These are phyloP conservation scores for Phialophora expanda DNA, from an alignment of 2,329 filamentous ascomycete genomes.

Conservation along the genomic window DNA sequence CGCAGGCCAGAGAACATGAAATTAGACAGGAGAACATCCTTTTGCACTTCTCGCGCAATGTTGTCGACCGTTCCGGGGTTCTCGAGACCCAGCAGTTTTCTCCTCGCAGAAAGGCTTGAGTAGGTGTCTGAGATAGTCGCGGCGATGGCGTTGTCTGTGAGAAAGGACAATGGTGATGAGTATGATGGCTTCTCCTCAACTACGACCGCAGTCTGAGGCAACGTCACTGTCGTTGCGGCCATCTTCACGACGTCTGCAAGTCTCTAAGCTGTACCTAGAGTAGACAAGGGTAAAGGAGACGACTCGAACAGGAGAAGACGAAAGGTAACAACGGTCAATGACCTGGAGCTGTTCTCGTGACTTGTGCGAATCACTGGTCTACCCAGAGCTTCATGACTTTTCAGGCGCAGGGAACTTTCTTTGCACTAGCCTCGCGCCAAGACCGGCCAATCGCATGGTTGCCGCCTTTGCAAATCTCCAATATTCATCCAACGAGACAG, in stretches of 20 bases:
- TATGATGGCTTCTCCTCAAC: slow-evolving; percentile 45
- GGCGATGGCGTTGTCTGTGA: slow-evolving; percentile 76
- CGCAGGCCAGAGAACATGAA: slow-evolving; percentile 95
- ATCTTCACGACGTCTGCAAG: slow-evolving; percentile 4
- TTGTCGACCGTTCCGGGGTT: slow-evolving; percentile 94
- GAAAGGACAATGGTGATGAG: slow-evolving; percentile 63
- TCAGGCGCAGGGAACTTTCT: slow-evolving; percentile 31
- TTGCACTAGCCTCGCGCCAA: slow-evolving; percentile 1
- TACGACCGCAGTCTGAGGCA: slow-evolving; percentile 39
- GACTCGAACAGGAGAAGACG: background rate
- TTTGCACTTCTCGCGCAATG: slow-evolving; percentile 88
- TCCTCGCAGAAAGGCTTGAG: slow-evolving; percentile 79
- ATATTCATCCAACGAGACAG: background rate
- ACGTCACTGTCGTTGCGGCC: slow-evolving; percentile 11
- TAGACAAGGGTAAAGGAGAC: background rate
- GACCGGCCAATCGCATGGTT: background rate
- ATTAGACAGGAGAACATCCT: slow-evolving; percentile 95
- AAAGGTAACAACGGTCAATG: slow-evolving; percentile 20
- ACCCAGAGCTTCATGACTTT: slow-evolving; percentile 33
- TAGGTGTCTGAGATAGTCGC: slow-evolving; percentile 76
- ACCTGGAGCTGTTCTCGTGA: slow-evolving; percentile 33
- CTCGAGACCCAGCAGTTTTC: slow-evolving; percentile 82
- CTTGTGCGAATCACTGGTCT: slow-evolving; percentile 22
- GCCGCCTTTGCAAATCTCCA: background rate
- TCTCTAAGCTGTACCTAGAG: slow-evolving; percentile 3